Conservation (phyloP, 164 flowering plant genomes). For the Vitis labrusca region DNA sequence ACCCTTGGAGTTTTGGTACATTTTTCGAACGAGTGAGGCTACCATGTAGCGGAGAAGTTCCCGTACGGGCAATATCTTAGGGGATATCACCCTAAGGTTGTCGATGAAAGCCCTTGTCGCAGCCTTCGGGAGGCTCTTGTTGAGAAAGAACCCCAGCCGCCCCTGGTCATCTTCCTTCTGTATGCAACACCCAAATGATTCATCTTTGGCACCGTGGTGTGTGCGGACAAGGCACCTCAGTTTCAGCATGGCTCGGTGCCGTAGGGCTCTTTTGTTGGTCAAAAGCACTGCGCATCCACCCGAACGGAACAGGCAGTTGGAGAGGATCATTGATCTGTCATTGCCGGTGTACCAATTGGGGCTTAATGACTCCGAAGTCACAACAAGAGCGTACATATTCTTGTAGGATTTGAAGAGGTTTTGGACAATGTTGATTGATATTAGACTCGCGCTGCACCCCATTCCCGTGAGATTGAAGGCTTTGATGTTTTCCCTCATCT, state of each 20-base stretch:
- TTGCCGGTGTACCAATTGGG: conserved; percentile 67
- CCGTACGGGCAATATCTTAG: conserved; percentile 56
- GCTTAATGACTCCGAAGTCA: conserved; percentile 57
- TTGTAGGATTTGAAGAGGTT: conserved; percentile 37
- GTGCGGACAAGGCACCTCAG: conserved; percentile 57
- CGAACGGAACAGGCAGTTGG: conserved; percentile 63
- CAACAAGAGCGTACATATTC: conserved; percentile 40
- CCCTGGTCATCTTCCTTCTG: conserved; percentile 60
- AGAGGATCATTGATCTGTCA: conserved; percentile 61
- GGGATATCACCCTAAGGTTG: conserved; percentile 49
- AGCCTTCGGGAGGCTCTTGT: conserved; percentile 49
- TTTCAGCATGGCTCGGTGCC: conserved; percentile 41
- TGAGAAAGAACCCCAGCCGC: conserved; percentile 43
- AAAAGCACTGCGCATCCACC: conserved; percentile 62
- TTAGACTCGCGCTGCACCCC: conserved; percentile 75
- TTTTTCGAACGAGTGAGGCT: background rate
- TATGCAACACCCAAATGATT: conserved; percentile 45
- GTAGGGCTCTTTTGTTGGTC: conserved; percentile 43
- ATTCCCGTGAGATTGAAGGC: conserved; percentile 59
- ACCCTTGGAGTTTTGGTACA: conserved; percentile 3
- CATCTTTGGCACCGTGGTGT: conserved; percentile 62
- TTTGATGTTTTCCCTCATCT: conserved; percentile 52
- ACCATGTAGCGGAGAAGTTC: conserved; percentile 42
- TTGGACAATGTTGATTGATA: conserved; percentile 43
- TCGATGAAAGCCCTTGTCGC: conserved; percentile 57